Percentiles rank a stretch among this genome's conserved stretches.
Evolutionary conservation across 2,329 filamentous ascomycete genomes (phyloP).

Genomic region (Didymella pinodella): DNA sequence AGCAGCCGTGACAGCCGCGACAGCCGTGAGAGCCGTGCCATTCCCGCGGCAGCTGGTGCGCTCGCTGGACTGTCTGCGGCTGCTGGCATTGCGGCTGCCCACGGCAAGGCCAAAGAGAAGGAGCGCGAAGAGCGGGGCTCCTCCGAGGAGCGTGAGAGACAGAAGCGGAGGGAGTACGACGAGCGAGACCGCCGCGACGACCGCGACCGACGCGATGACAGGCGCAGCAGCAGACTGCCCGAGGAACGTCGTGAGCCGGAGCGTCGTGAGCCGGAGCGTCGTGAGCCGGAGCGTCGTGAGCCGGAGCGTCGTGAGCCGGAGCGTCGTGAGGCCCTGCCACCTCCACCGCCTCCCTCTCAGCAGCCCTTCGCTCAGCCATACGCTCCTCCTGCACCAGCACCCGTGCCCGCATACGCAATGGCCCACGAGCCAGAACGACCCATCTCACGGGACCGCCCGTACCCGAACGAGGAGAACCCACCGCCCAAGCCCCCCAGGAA

Average conservation of each 20-base stretch:
- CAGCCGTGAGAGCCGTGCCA: constrained; percentile 32
- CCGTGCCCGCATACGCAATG: constrained; percentile 25
- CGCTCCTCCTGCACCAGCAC: constrained; percentile 18
- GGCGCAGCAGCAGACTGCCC: constrained; percentile 31
- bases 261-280: constrained; percentile 31
- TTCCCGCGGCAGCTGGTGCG: constrained; percentile 39
- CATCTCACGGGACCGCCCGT: constrained; percentile 42
- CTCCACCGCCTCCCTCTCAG: constrained; percentile 24
- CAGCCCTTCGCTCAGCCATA: constrained; percentile 23
- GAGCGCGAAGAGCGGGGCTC: constrained; percentile 31
- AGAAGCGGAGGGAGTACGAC: constrained; percentile 40
- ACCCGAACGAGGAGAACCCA: constrained; percentile 44
- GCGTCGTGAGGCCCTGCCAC: constrained; percentile 28
- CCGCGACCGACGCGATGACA: constrained; percentile 38
- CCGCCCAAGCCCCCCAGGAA: constrained; percentile 37
- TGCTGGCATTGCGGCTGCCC: constrained; percentile 38
- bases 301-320: constrained; percentile 28
- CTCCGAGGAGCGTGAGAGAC: constrained; percentile 34
- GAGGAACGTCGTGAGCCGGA: constrained; percentile 32
- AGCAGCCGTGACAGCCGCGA: constrained; percentile 25
- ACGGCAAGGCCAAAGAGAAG: constrained; percentile 43
- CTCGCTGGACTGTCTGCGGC: constrained; percentile 40
- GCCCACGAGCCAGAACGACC: constrained; percentile 26
- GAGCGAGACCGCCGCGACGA: constrained; percentile 49
- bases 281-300: constrained; percentile 31